These are phyloP conservation scores for Camellia sinensis DNA, from an alignment of 148 eudicot genomes.

Conservation along the genomic window DNA sequence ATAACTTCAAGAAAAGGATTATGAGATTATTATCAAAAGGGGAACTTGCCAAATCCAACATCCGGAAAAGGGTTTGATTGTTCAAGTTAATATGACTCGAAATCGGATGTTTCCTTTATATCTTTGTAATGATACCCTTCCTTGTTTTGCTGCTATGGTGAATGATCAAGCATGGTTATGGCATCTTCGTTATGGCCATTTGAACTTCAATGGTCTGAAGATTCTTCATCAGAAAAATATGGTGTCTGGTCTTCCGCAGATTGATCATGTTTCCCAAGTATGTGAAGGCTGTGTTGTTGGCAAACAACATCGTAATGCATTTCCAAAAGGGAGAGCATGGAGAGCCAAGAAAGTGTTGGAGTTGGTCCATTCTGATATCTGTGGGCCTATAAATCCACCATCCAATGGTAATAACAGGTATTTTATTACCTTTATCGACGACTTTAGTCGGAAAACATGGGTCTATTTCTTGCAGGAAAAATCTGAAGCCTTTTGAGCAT, in stretches of 20 bases:
- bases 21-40: background rate
- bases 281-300: background rate
- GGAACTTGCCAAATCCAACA: background rate
- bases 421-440: slow-evolving; percentile 12
- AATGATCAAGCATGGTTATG: background rate
- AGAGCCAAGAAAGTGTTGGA: background rate
- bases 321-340: background rate
- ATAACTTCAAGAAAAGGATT: background rate
- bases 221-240: background rate
- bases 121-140: background rate
- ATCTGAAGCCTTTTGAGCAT: background rate
- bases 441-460: slow-evolving; percentile 8
- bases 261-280: background rate
- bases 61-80: background rate
- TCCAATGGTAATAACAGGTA: background rate
- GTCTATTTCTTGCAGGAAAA: slow-evolving; percentile 5
- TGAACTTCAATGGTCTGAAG: background rate
- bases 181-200: background rate
- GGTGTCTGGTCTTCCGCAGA: background rate
- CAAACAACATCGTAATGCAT: background rate
- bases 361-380: background rate
- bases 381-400: background rate
- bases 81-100: background rate
- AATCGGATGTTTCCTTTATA: background rate
- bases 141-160: background rate